These are phyloP conservation scores for Rachicladosporium sp. DNA, from an alignment of 2,329 filamentous ascomycete genomes.

Conservation along the genomic window DNA sequence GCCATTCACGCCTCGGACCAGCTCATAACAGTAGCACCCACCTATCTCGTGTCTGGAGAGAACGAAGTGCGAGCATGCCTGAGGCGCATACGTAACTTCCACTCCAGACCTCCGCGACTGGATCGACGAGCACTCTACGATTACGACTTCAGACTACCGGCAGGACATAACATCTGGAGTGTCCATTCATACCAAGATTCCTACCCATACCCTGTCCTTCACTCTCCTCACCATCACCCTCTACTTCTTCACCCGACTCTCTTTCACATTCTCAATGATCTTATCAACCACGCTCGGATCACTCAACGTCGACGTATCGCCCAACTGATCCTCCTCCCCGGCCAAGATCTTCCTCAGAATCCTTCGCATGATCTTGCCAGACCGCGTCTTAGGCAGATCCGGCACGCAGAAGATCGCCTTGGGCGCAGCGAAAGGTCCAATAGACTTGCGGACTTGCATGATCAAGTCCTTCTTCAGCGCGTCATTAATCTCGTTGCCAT, in stretches of 20 bases:
- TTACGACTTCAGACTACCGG: too few relatives aligned
- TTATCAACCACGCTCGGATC: conserved; percentile 80
- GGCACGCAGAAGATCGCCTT: conserved; percentile 86
- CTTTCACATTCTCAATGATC: conserved; percentile 74
- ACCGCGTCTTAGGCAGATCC: conserved; percentile 92
- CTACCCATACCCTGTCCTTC: too few relatives aligned
- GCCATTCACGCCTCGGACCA: too few relatives aligned
- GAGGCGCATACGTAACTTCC: too few relatives aligned
- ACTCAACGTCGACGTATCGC: conserved; percentile 85
- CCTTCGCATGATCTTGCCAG: conserved; percentile 97
- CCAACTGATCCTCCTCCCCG: conserved; percentile 92
- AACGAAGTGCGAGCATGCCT: too few relatives aligned
- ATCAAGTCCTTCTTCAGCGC: conserved; percentile 86
- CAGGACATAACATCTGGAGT: too few relatives aligned
- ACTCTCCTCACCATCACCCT: conserved; percentile 21
- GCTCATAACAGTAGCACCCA: too few relatives aligned
- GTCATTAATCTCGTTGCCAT: conserved; percentile 62
- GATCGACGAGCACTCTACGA: too few relatives aligned
- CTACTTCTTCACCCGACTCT: conserved; percentile 14
- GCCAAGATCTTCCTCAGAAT: conserved; percentile 95
- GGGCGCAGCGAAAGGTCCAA: conserved; percentile 91
- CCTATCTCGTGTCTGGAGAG: too few relatives aligned
- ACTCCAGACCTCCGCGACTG: too few relatives aligned
- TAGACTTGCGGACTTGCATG: conserved; percentile 90
- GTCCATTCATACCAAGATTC: too few relatives aligned